Evolutionary conservation across 257 asterid genomes (phyloP).

Genomic region (Voacanga thouarsii): DNA sequence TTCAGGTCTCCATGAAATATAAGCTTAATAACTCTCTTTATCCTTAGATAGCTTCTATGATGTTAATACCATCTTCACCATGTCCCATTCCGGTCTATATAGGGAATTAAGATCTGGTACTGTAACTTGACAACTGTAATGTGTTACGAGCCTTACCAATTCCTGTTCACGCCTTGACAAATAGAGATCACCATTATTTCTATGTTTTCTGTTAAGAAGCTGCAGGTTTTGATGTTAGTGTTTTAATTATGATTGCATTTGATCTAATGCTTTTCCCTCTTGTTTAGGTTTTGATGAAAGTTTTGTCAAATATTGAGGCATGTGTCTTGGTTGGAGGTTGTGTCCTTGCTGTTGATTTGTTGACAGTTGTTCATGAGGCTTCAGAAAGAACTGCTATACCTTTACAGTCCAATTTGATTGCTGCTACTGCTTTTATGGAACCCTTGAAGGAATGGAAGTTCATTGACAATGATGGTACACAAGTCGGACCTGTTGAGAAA

Average conservation of each 20-base stretch:
- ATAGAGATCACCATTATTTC: neutral
- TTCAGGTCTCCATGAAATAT: neutral
- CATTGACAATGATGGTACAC: slow-evolving; percentile 59
- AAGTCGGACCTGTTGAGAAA: slow-evolving; percentile 97
- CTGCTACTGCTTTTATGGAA: slow-evolving; percentile 97
- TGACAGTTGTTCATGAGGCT: slow-evolving; percentile 90
- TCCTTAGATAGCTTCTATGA: neutral
- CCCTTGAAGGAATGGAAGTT: slow-evolving; percentile 96
- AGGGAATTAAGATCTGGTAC: neutral
- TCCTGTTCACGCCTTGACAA: neutral
- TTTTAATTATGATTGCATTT: slow-evolving; percentile 3
- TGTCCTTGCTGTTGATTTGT: slow-evolving; percentile 94
- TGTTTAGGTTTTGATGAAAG: slow-evolving; percentile 86
- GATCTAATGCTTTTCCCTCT: slow-evolving; percentile 10
- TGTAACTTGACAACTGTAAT: neutral
- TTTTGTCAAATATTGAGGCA: slow-evolving; percentile 85
- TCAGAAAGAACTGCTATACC: slow-evolving; percentile 98
- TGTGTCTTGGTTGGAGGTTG: slow-evolving; percentile 99
- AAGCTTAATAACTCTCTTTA: neutral
- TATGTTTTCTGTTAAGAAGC: neutral
- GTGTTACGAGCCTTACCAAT: neutral
- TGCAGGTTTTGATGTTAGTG: neutral
- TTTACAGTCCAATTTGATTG: slow-evolving; percentile 91
- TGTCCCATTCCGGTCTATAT: neutral
- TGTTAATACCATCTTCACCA: neutral